These are phyloP conservation scores for Moesziomyces sp. DNA, from an alignment of 1,284 basidiomycete species.

Conservation along the genomic window DNA sequence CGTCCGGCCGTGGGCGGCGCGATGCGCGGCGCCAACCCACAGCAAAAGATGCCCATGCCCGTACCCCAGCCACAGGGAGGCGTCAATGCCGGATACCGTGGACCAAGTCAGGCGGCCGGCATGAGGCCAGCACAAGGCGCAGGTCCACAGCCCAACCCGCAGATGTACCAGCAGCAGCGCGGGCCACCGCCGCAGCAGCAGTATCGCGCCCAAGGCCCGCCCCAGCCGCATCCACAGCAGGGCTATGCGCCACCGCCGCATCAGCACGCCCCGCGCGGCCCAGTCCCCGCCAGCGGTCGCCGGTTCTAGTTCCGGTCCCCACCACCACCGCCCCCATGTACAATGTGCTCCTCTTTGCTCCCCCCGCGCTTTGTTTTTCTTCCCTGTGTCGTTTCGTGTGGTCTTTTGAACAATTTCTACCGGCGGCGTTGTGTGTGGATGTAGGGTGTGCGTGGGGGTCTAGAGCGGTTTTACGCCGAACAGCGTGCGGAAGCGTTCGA, in stretches of 20 bases:
- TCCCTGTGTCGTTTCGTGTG: background rate
- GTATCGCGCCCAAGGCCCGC: conserved; percentile 31
- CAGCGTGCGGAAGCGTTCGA: conserved; percentile 50
- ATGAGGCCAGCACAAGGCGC: conserved; percentile 21
- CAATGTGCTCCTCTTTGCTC: background rate
- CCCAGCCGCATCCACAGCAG: conserved; percentile 28
- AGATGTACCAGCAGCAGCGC: conserved; percentile 40
- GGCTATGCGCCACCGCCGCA: conserved; percentile 34
- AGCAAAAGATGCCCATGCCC: conserved; percentile 34
- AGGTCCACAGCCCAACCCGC: conserved; percentile 39
- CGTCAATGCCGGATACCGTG: conserved; percentile 33
- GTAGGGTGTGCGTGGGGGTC: background rate
- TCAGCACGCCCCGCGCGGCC: conserved; percentile 17
- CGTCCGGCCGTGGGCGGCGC: conserved; percentile 30
- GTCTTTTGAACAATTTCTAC: conserved; percentile 36
- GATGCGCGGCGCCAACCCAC: conserved; percentile 15
- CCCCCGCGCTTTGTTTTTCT: background rate
- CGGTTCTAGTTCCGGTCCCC: conserved; percentile 14
- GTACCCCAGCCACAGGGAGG: conserved; percentile 35
- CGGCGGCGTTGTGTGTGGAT: background rate
- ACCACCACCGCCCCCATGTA: too few species aligned
- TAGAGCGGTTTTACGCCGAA: conserved; percentile 58
- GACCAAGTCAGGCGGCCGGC: conserved; percentile 20
- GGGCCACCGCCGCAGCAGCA: conserved; percentile 34
- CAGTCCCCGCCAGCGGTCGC: conserved; percentile 34